phyloP scores from a whole-genome alignment of 1,284 basidiomycete species.

The Ganoderma lingzhi region DNA sequence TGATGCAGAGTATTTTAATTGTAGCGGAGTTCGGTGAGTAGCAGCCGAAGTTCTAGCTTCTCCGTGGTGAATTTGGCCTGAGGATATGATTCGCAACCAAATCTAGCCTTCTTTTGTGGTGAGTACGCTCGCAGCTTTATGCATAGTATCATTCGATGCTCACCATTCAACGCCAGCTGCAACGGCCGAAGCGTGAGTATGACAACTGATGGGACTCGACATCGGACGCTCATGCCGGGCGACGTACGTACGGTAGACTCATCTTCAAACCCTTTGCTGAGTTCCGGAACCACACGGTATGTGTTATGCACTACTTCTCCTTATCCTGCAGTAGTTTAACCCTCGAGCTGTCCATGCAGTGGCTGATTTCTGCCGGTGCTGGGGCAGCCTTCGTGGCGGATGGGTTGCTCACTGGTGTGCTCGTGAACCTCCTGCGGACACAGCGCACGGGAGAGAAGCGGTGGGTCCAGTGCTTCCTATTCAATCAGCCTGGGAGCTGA shows the following conservation, averaged over 20 bases:
- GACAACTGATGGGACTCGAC: not conserved
- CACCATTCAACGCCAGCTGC: not conserved
- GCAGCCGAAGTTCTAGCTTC: not conserved
- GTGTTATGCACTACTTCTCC: not conserved
- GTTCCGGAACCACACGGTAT: not conserved
- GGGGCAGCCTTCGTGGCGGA: conserved; percentile 14
- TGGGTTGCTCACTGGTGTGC: conserved; percentile 3
- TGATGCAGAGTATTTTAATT: not conserved
- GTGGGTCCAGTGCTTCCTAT: not conserved
- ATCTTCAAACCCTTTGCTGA: not conserved
- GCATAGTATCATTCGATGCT: too few species aligned
- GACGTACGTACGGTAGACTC: too few species aligned
- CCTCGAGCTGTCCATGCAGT: not conserved
- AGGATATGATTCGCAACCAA: not conserved
- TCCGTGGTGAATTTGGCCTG: too few species aligned
- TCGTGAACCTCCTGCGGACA: conserved; percentile 4
- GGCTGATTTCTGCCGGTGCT: conserved; percentile 13
- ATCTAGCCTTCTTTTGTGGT: not conserved
- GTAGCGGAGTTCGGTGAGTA: not conserved
- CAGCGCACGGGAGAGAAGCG: conserved; percentile 11
- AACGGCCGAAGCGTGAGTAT: not conserved
- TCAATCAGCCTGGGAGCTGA: too few species aligned
- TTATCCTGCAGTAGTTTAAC: too few species aligned
- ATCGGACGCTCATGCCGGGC: not conserved
- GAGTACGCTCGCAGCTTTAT: not conserved